These are phyloP conservation scores for Lipomyces sp. DNA, from an alignment of 805 yeast species.

Conservation along the genomic window DNA sequence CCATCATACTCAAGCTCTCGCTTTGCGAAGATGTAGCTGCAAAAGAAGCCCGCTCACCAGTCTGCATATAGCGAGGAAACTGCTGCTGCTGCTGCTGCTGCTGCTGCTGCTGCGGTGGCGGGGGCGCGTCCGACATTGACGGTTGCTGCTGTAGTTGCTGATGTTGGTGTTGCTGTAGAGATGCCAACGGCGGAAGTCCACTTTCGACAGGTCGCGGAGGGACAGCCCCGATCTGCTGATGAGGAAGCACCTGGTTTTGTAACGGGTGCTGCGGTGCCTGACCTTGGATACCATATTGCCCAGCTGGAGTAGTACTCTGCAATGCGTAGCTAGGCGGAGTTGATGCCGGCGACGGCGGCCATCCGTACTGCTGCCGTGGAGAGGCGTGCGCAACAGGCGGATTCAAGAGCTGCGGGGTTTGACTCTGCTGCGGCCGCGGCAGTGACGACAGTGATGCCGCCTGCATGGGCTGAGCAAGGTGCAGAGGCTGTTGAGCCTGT, in stretches of 20 bases:
- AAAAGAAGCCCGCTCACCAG: constrained; percentile 1
- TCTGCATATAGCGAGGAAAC: constrained; percentile 8
- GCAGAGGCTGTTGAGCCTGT: no score
- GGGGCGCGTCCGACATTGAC: not conserved
- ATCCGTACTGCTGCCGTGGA: constrained; percentile 16
- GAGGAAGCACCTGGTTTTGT: not conserved
- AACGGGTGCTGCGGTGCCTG: constrained; percentile 7
- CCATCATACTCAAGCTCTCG: constrained; percentile 30
- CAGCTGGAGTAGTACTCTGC: no score
- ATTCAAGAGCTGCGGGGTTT: constrained; percentile 16
- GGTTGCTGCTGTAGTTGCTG: constrained; percentile 2
- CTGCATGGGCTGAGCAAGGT: no score
- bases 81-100: constrained; percentile 16
- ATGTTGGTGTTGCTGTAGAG: not conserved
- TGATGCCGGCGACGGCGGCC: constrained; percentile 54
- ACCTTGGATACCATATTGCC: no score
- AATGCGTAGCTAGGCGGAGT: constrained; percentile 32
- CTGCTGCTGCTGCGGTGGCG: constrained; percentile 3
- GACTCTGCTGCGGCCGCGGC: constrained; percentile 10
- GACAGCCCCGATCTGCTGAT: not conserved
- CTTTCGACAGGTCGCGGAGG: no score
- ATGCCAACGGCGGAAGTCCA: no score
- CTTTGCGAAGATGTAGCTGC: constrained; percentile 35
- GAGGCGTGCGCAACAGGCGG: constrained; percentile 16
- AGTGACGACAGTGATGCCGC: constrained; percentile 5